Percentiles rank a stretch among this genome's conserved stretches.
Conservation (phyloP, 78 protist genomes). For the Reticulomyxa filosa region DNA sequence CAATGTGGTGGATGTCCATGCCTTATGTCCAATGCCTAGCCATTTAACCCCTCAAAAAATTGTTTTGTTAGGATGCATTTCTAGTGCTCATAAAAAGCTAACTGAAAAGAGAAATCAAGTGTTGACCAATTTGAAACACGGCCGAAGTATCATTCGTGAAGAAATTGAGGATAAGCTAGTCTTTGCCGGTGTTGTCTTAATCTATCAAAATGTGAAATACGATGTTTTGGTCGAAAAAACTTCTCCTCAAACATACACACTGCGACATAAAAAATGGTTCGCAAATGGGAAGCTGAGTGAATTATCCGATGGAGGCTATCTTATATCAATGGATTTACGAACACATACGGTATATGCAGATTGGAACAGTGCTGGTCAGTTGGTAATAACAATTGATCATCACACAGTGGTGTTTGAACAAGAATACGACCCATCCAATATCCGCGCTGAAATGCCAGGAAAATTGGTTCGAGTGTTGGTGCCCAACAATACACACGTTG, state of each 20-base stretch:
- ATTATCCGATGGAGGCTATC: slow-evolving; percentile 52
- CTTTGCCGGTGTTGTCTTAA: slow-evolving; percentile 21
- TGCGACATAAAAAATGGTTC: slow-evolving; percentile 18
- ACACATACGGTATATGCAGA: slow-evolving; percentile 34
- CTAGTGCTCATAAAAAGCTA: neutral
- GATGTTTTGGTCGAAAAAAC: neutral
- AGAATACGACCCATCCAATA: slow-evolving; percentile 67
- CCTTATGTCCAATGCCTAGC: too few species aligned
- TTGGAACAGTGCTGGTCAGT: slow-evolving; percentile 34
- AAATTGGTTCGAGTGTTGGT: slow-evolving; percentile 61
- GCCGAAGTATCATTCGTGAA: neutral
- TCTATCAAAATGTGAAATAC: slow-evolving; percentile 26
- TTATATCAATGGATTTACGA: slow-evolving; percentile 27
- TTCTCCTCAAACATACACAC: slow-evolving; percentile 13
- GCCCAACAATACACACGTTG: slow-evolving; percentile 38
- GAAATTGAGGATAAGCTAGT: neutral
- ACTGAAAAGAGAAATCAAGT: neutral
- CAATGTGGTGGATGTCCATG: too few species aligned
- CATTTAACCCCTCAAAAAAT: neutral
- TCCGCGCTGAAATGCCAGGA: slow-evolving; percentile 61
- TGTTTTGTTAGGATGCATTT: neutral
- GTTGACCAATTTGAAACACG: neutral
- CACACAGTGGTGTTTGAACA: slow-evolving; percentile 41
- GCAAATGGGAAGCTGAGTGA: slow-evolving; percentile 11
- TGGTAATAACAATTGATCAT: slow-evolving; percentile 45